These are phyloP conservation scores for Teratosphaeria epicoccoides DNA, from an alignment of 2,329 filamentous ascomycete species.

Conservation along the genomic window DNA sequence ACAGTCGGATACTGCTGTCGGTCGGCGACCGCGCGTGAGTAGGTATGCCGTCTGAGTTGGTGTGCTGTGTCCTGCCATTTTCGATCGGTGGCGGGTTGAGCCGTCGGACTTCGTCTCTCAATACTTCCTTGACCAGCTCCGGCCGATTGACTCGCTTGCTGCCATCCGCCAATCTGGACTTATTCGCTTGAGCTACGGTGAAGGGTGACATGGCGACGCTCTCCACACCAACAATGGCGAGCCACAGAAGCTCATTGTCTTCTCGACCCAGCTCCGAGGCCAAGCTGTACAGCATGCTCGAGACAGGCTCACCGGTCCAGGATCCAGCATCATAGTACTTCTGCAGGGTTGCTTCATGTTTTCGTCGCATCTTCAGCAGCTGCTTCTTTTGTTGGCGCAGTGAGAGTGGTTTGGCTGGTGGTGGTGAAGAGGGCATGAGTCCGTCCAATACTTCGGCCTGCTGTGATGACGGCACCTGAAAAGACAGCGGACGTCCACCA, in stretches of 20 bases:
- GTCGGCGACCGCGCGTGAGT: conserved; percentile 81
- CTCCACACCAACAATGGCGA: conserved; percentile 88
- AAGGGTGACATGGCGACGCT: conserved; percentile 65
- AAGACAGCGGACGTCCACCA: conserved; percentile 31
- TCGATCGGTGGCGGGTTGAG: conserved; percentile 66
- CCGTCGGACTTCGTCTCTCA: conserved; percentile 87
- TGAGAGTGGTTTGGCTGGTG: conserved; percentile 52
- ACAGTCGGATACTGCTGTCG: conserved; percentile 83
- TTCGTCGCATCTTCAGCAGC: conserved; percentile 61
- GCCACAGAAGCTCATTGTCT: conserved; percentile 92
- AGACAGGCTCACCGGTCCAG: conserved; percentile 89
- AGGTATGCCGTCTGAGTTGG: conserved; percentile 51
- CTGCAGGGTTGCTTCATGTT: conserved; percentile 65
- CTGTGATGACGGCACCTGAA: conserved; percentile 23
- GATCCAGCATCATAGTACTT: conserved; percentile 79
- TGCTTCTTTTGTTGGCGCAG: conserved; percentile 61
- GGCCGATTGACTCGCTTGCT: conserved; percentile 50
- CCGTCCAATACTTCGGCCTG: conserved; percentile 7
- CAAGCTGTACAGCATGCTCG: conserved; percentile 86
- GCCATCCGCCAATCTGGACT: conserved; percentile 53
- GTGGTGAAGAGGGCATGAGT: conserved; percentile 41
- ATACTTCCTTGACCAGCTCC: conserved; percentile 69
- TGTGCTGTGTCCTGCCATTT: conserved; percentile 38
- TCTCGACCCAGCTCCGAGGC: conserved; percentile 91
- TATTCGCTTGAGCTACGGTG: conserved; percentile 35